These are phyloP conservation scores for Apiotrichum gracile DNA, from an alignment of 1,284 basidiomycete genomes.

Conservation along the genomic window DNA sequence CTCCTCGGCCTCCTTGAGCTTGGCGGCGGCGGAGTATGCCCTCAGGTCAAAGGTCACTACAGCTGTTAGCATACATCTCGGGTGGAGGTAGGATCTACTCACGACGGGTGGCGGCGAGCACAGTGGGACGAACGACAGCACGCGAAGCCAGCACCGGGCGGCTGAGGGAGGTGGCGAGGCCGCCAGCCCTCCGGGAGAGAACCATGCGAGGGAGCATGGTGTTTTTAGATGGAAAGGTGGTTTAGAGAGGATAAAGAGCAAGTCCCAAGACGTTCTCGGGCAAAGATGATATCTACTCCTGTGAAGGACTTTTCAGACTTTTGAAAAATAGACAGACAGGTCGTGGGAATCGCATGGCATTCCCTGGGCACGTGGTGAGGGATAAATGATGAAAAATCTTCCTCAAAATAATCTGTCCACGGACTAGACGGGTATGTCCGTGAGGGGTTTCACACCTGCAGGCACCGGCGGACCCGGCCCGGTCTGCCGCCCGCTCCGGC, in stretches of 20 bases:
- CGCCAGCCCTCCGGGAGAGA: background rate
- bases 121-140: background rate
- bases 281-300: background rate
- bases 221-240: background rate
- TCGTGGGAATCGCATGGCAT: too few relatives aligned
- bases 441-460: background rate
- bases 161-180: background rate
- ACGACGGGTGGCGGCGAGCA: background rate
- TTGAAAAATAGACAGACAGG: background rate
- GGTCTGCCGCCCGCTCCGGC: background rate
- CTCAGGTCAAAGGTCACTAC: background rate
- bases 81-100: background rate
- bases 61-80: background rate
- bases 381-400: too few relatives aligned
- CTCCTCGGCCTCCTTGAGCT: conserved; percentile 15
- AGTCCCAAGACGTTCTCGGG: background rate
- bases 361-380: too few relatives aligned
- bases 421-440: background rate
- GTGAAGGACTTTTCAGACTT: background rate
- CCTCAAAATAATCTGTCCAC: too few relatives aligned
- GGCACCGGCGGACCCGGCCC: background rate
- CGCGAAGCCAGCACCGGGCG: background rate
- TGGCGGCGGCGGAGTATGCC: conserved; percentile 14
- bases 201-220: conserved; percentile 3
- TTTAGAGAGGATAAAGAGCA: background rate